Conservation (phyloP, 2,329 filamentous ascomycete species). For the Rutstroemia sp. region DNA sequence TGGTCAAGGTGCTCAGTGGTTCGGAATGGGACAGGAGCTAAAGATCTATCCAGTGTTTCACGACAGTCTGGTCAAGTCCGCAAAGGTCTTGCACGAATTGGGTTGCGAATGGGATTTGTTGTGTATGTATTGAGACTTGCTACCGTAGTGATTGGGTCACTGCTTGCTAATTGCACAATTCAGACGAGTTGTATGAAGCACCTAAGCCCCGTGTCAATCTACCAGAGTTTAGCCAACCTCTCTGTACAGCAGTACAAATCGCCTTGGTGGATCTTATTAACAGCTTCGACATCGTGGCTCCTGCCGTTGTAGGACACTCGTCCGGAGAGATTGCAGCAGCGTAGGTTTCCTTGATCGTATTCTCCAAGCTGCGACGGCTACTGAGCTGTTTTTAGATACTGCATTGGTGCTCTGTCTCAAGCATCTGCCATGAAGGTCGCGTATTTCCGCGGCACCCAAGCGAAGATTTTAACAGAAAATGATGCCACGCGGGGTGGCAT, state of each 20-base stretch:
- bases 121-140: neutral
- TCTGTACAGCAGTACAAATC: neutral
- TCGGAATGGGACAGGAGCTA: constrained; percentile 11
- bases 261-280: neutral
- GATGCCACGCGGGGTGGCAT: neutral
- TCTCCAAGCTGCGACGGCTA: neutral
- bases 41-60: constrained; percentile 7
- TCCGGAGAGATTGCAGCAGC: constrained; percentile 1
- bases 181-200: neutral
- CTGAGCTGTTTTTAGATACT: neutral
- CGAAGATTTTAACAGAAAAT: neutral
- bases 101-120: neutral
- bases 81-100: neutral
- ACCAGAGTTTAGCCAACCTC: neutral
- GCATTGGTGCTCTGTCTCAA: constrained; percentile 25
- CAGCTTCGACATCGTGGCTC: neutral
- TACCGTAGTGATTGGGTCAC: neutral
- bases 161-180: neutral
- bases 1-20: constrained; percentile 19
- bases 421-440: neutral
- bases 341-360: neutral
- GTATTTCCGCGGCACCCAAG: neutral
- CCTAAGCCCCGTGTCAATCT: neutral
- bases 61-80: neutral
- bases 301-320: neutral